Conservation (phyloP, 1,284 basidiomycete species). For the Chalciporus sp. region DNA sequence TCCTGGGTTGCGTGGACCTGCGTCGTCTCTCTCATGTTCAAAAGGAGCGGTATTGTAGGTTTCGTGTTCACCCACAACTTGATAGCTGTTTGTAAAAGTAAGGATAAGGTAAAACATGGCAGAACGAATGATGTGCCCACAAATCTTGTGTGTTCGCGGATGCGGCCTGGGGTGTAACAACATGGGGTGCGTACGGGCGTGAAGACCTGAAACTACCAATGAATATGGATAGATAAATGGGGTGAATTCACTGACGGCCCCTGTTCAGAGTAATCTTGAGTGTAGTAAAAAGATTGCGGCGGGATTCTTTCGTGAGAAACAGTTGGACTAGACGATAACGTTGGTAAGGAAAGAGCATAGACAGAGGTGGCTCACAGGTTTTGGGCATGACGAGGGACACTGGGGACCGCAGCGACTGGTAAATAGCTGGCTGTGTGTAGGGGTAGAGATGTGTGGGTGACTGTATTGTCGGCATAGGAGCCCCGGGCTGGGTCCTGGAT, state of each 20-base stretch:
- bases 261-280: slow-evolving; percentile 10
- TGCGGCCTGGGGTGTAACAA: background rate
- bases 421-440: slow-evolving; percentile 1
- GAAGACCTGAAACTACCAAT: slow-evolving; percentile 10
- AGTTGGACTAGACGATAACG: slow-evolving; percentile 11
- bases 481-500: slow-evolving; percentile 2
- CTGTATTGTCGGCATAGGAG: slow-evolving; percentile 15
- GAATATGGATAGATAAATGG: background rate
- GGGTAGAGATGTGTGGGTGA: background rate
- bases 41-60: background rate
- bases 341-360: background rate
- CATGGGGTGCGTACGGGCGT: slow-evolving; percentile 10
- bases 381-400: slow-evolving; percentile 10
- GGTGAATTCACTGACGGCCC: slow-evolving; percentile 15
- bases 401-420: background rate
- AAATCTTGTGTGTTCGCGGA: slow-evolving; percentile 8
- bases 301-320: slow-evolving; percentile 4
- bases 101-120: slow-evolving; percentile 13
- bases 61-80: slow-evolving; percentile 1
- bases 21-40: slow-evolving; percentile 6
- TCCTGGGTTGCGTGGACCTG: background rate
- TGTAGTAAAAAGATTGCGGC: slow-evolving; percentile 3
- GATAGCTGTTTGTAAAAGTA: slow-evolving; percentile 20
- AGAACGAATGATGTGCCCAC: slow-evolving; percentile 19
- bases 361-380: slow-evolving; percentile 17